These are phyloP conservation scores for Tetrahymena thermophila DNA, from an alignment of 73 alveolate species.

Conservation along the genomic window DNA sequence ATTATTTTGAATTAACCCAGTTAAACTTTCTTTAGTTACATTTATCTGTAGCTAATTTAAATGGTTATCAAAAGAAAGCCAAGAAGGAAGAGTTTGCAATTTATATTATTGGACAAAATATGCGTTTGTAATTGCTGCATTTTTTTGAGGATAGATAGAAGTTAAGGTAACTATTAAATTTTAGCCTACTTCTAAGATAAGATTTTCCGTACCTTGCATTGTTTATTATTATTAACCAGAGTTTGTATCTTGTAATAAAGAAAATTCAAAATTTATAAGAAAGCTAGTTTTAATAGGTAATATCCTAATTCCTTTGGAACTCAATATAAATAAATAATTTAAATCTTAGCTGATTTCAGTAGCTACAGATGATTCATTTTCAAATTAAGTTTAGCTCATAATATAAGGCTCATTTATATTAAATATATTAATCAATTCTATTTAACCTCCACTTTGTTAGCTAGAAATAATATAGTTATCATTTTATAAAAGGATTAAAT, in stretches of 20 bases:
- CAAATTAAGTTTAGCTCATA: neutral
- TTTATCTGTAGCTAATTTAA: neutral
- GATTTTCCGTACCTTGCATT: neutral
- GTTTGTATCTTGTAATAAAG: neutral
- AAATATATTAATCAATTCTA: neutral
- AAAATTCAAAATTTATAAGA: neutral
- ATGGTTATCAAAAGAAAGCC: neutral
- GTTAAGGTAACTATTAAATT: neutral
- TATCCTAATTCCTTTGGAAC: neutral
- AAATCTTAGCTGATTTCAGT: neutral
- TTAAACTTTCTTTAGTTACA: neutral
- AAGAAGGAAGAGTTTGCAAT: neutral
- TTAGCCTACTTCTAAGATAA: neutral
- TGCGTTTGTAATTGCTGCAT: neutral
- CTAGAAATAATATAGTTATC: neutral
- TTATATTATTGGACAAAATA: neutral
- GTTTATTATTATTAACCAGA: neutral
- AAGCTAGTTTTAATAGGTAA: neutral
- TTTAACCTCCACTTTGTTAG: neutral
- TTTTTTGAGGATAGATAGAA: neutral
- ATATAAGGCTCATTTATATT: neutral
- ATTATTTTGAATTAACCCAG: neutral
- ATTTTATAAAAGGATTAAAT: neutral
- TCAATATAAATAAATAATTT: neutral
- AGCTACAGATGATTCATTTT: neutral